A percentile compares a stretch with the other conserved stretches of the same genome.
Evolutionary conservation across 768 basidiomycete genomes (phyloP).

Genomic region (Phylloporus scabripes): DNA sequence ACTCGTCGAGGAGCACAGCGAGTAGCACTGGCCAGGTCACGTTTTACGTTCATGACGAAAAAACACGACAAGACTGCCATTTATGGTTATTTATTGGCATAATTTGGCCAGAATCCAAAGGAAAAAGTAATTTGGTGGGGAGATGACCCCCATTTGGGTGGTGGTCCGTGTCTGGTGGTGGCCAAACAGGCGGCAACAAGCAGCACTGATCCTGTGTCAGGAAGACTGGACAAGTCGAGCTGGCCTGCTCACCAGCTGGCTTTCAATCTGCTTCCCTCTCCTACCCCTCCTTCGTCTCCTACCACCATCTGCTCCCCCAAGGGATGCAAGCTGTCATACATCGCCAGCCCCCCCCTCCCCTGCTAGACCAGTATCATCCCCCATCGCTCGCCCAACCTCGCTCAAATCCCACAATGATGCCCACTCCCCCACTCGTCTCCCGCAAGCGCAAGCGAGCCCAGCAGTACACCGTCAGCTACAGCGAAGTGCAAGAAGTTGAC

Average conservation of each 20-base stretch:
- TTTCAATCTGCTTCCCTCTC: slow-evolving; percentile 31
- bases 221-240: slow-evolving; percentile 24
- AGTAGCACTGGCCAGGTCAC: slow-evolving; percentile 23
- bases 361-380: slow-evolving; percentile 63
- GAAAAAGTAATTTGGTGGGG: not conserved
- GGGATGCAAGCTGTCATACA: slow-evolving; percentile 67
- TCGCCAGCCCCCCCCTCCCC: slow-evolving; percentile 55
- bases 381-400: slow-evolving; percentile 45
- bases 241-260: slow-evolving; percentile 28
- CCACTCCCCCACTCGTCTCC: slow-evolving; percentile 64
- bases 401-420: slow-evolving; percentile 54
- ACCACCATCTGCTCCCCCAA: slow-evolving; percentile 52
- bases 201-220: slow-evolving; percentile 32
- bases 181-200: slow-evolving; percentile 27
- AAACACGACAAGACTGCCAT: slow-evolving; percentile 3
- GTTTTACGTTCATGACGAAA: slow-evolving; percentile 25
- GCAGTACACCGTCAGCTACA: slow-evolving; percentile 80
- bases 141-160: not conserved
- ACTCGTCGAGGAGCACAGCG: slow-evolving; percentile 37
- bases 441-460: slow-evolving; percentile 82
- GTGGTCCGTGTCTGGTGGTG: not conserved
- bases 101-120: slow-evolving; percentile 4
- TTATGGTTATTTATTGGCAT: not conserved
- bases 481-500: slow-evolving; percentile 85
- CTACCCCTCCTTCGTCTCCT: slow-evolving; percentile 3